Evolutionary conservation across 352 stramenopile species (phyloP).

Genomic region (Phytophthora vignae): DNA sequence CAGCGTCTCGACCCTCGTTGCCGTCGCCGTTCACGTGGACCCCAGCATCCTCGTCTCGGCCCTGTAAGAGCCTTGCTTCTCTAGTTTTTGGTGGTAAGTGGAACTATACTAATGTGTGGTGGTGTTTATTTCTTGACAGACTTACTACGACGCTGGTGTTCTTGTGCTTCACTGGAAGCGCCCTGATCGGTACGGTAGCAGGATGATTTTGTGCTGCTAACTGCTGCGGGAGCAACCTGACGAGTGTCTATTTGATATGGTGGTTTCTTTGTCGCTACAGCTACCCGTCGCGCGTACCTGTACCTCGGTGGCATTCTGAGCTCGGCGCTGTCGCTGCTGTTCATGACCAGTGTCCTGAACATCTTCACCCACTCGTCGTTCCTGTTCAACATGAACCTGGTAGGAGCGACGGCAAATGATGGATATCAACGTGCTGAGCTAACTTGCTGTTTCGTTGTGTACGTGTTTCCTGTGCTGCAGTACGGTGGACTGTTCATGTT

Average conservation of each 20-base stretch:
- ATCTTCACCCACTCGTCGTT: constrained; percentile 69
- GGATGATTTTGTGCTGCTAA: not conserved
- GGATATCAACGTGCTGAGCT: not conserved
- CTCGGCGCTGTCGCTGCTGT: constrained; percentile 67
- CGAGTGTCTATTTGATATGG: not conserved
- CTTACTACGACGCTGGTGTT: constrained; percentile 87
- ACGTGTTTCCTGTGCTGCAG: constrained; percentile 24
- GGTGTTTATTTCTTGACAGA: constrained; percentile 24
- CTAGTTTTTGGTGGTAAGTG: not conserved
- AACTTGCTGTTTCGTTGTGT: constrained; percentile 9
- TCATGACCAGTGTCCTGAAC: constrained; percentile 60
- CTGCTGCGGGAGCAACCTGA: not conserved
- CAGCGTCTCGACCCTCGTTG: constrained; percentile 75
- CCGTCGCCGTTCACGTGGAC: constrained; percentile 78
- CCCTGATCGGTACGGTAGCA: constrained; percentile 60
- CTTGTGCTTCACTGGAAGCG: constrained; percentile 84
- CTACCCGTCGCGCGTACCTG: constrained; percentile 81
- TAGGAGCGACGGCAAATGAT: constrained; percentile 26
- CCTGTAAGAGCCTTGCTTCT: constrained; percentile 50
- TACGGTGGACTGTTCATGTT: constrained; percentile 90
- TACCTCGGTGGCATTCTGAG: constrained; percentile 85
- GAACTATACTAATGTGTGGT: not conserved
- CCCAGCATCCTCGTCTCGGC: constrained; percentile 81
- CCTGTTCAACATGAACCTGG: constrained; percentile 68
- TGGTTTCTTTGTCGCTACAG: constrained; percentile 29